Evolutionary conservation across 306 rosid genomes (phyloP), one percentile per base, ranked within the genome.

Genomic region (Vigna reflexopilosa): DNA sequence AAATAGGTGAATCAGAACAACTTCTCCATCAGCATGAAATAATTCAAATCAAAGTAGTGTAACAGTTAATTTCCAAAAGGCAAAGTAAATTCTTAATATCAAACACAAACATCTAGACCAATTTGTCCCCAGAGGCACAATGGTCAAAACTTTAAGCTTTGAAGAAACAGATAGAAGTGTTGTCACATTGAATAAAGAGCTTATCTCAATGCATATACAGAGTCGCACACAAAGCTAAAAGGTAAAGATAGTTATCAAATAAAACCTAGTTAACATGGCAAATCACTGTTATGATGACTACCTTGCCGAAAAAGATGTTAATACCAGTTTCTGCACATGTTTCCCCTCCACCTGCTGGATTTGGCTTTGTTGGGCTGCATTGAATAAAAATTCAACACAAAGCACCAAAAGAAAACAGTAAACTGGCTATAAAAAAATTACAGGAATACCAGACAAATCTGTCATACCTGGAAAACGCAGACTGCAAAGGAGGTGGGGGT

Each of bases 311-410:
- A 84, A 93, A 96, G 12, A 96, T 90, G 83, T 82, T 88, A 47
- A 96, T 90, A 79, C 94, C 99, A 44, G 98, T 96, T 87, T 96
- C 99, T 70, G 99, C 99, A 82, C 98, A 96, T 3, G 99, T 96
- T 86, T 93, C 98, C 44, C 99, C 99, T 76, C 98, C 99, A 61
- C 99, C 98, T 78, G 92, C 96, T 62, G 99, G 99, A 87, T 88
- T 93, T 69, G 99, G 99, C 73, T 97, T 88, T 51, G 99, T 96
- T 78, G 98, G 99, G 82, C 99, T 96, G 92, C 84, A 87, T 19
- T 57, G 52, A 80, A 71, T 11, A 26, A 72, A 73, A 79, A 55
- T 72, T 45, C 64, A 79, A 79, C 62, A 22, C 11, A 62, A 67
- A 75, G 80, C 34, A 67, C 28, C 47, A 67, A 51, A 66, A 17